Percentiles rank a stretch among this genome's conserved stretches.
Evolutionary conservation across 1,284 basidiomycete species (phyloP).

Genomic region (Wallemia mellicola): DNA sequence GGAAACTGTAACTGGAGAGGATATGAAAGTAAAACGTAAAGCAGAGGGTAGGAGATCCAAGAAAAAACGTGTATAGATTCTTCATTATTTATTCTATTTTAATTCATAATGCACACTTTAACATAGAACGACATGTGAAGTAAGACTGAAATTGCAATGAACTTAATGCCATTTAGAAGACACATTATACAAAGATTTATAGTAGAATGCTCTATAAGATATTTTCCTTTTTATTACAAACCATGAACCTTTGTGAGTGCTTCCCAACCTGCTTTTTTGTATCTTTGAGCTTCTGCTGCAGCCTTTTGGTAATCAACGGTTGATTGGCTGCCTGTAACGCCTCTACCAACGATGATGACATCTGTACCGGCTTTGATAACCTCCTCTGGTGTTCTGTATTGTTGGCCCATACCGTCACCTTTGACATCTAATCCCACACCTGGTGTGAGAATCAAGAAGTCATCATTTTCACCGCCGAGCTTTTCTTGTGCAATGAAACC

Average conservation of each 20-base stretch:
- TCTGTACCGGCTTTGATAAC: conserved; percentile 79
- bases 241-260: conserved; percentile 35
- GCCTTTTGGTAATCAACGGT: conserved; percentile 26
- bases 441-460: conserved; percentile 75
- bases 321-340: conserved; percentile 50
- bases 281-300: conserved; percentile 38
- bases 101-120: neutral
- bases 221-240: no score
- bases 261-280: conserved; percentile 62
- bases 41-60: neutral
- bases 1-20: neutral
- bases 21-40: neutral
- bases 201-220: no score
- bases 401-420: conserved; percentile 78
- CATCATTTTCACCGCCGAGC: conserved; percentile 36
- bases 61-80: neutral
- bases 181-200: no score
- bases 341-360: conserved; percentile 89
- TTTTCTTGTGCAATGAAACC: conserved; percentile 78
- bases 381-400: conserved; percentile 71
- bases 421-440: conserved; percentile 61
- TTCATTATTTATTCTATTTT: no score
- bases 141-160: no score
- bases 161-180: no score
- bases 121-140: neutral